Conservation (phyloP, 345 rosid genomes). For the Rhodamnia rubescens region DNA sequence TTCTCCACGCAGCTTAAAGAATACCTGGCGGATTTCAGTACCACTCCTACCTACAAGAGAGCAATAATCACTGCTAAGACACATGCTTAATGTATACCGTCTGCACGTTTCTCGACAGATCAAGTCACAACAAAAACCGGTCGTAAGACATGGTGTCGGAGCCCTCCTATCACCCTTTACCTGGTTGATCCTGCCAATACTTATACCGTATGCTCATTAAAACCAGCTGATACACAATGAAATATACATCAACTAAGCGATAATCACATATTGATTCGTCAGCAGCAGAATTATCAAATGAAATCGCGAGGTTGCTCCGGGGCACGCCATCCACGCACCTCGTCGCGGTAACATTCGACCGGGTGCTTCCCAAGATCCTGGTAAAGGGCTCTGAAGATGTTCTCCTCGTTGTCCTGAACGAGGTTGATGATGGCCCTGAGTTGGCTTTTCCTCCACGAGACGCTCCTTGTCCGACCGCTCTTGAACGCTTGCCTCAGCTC, state of each 20-base stretch:
- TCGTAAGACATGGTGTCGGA: neutral
- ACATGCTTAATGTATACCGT: neutral
- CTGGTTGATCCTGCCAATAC: neutral
- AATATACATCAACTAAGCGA: neutral
- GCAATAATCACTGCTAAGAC: neutral
- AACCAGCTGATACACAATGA: neutral
- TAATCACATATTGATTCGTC: neutral
- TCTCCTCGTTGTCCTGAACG: constrained; percentile 43
- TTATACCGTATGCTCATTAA: neutral
- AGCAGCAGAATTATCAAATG: neutral
- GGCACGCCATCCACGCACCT: constrained; percentile 12
- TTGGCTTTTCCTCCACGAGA: constrained; percentile 71
- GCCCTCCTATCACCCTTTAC: neutral
- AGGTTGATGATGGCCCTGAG: constrained; percentile 43
- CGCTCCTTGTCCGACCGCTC: constrained; percentile 45
- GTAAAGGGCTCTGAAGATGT: constrained; percentile 34
- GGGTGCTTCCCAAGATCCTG: constrained; percentile 82
- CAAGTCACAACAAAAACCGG: neutral
- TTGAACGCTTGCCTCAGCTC: constrained; percentile 50
- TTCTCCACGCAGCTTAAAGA: constrained; percentile 43
- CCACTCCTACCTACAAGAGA: constrained; percentile 37
- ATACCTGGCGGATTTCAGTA: constrained; percentile 43
- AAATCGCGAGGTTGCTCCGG: neutral
- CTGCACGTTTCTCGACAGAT: neutral
- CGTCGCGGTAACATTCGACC: constrained; percentile 69